Evolutionary conservation across 768 basidiomycete genomes (phyloP), one percentile per base, ranked within the genome.

Genomic region (Rhodotorula toruloides): DNA sequence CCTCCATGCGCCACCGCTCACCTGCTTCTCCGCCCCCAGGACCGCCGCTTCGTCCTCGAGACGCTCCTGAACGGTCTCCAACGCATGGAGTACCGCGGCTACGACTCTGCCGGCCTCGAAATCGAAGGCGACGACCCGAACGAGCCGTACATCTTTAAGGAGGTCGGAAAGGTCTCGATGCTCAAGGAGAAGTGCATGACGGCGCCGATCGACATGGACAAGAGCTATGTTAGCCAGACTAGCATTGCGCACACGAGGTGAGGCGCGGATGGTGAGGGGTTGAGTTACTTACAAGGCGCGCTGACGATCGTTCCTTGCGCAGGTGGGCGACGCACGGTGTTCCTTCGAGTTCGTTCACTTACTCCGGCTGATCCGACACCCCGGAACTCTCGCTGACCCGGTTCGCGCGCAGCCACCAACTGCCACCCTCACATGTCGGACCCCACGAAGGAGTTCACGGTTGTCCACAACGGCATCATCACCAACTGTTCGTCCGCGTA

Each of bases 401-500:
- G 44, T 14, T 84, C 86, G 27, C 93, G 92, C 29, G 88, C 87
- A 7, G 83, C 85, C 58, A 78, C 83, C 74, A 99, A 99, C 80
- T 98, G 94, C 80, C 96, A 99, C 78, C 96, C 96, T 59, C 85
- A 96, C 74, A 86, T 86, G 74, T 89, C 88, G 22, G 91, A 94
- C 74, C 80, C 84, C 32, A 81, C 78, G 60, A 72, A 77, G 52
- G 92, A 97, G 75, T 98, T 99, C 81, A 85, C 86, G 64, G 80
- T 98, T 73, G 93, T 99, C 34, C 96, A 99, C 84, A 98, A 99
- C 74, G 96, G 96, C 76, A 98, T 98, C 76, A 93, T 98, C 76
- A 99, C 94, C 79, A 97, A 96, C 82, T 86, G 84, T 73, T 81
- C 19, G 66, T 57, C 16, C 25, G 12, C 36, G 11, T 5, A 7